Percentiles rank a stretch among this genome's conserved stretches.
These are phyloP conservation scores for Asclepias syriaca DNA, from an alignment of 257 asterid genomes.

Conservation along the genomic window DNA sequence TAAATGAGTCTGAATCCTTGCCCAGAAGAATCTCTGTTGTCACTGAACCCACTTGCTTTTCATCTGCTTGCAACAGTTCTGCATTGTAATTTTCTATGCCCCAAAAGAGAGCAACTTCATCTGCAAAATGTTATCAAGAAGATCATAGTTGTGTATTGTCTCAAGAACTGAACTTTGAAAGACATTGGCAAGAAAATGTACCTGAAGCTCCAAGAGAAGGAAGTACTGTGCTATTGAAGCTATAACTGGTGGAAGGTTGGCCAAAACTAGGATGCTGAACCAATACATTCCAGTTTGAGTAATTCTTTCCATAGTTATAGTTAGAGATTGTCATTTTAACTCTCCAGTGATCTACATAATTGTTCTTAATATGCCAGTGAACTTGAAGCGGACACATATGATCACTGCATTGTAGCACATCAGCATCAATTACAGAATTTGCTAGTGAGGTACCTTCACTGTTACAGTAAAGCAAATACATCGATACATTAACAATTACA, in stretches of 20 bases:
- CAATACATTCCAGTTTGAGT: constrained; percentile 57
- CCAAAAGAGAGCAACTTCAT: constrained; percentile 64
- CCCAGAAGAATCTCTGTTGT: constrained; percentile 53
- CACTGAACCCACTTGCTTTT: constrained; percentile 44
- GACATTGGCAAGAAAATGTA: constrained; percentile 7
- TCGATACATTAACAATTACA: constrained; percentile 1
- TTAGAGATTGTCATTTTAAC: constrained; percentile 64
- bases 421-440: constrained; percentile 26
- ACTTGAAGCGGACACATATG: constrained; percentile 73
- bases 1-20: constrained; percentile 47
- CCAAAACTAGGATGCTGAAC: constrained; percentile 64
- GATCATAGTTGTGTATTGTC: neutral
- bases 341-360: constrained; percentile 50
- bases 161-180: no score
- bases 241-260: constrained; percentile 32
- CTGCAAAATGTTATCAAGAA: constrained; percentile 32
- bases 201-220: constrained; percentile 42
- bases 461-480: no score
- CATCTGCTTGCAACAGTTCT: constrained; percentile 36
- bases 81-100: constrained; percentile 45
- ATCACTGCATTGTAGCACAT: constrained; percentile 52
- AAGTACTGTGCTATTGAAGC: constrained; percentile 50
- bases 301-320: constrained; percentile 47
- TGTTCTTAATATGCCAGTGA: constrained; percentile 68
- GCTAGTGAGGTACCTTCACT: constrained; percentile 41